Evolutionary conservation across 2,329 filamentous ascomycete genomes (phyloP).

Genomic region (Botryotinia convoluta): DNA sequence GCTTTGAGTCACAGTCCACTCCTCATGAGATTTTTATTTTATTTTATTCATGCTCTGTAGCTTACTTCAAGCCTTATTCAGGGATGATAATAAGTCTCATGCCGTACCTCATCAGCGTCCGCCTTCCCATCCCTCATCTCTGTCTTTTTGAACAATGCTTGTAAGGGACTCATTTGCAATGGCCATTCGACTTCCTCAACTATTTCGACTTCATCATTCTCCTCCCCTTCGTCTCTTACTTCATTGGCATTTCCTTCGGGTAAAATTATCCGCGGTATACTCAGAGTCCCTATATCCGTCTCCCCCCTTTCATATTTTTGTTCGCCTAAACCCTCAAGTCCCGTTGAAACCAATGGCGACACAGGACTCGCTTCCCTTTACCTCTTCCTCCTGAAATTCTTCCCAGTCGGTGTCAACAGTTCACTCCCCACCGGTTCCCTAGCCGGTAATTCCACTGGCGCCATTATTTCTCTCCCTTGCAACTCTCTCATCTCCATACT

Average conservation of each 20-base stretch:
- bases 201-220: not conserved
- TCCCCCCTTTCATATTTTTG: not conserved
- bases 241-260: too few relatives aligned
- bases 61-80: slow-evolving; percentile 20
- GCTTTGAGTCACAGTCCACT: not conserved
- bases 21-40: not conserved
- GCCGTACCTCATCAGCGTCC: slow-evolving; percentile 22
- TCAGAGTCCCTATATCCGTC: not conserved
- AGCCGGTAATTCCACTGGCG: slow-evolving; percentile 30
- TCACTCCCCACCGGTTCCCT: slow-evolving; percentile 32
- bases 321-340: not conserved
- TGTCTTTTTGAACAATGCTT: slow-evolving; percentile 28
- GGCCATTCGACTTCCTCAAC: slow-evolving; percentile 26
- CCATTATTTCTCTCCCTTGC: slow-evolving; percentile 26
- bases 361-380: not conserved
- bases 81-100: slow-evolving; percentile 35
- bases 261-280: not conserved
- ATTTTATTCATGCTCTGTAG: not conserved
- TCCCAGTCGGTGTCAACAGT: slow-evolving; percentile 26
- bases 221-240: not conserved
- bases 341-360: not conserved
- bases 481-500: slow-evolving; percentile 27
- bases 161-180: slow-evolving; percentile 29
- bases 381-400: not conserved
- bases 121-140: slow-evolving; percentile 24